A percentile compares a stretch with the other conserved stretches of the same genome.
phyloP scores from a whole-genome alignment of 2,329 filamentous ascomycete species.

The Orbilia javanica region DNA sequence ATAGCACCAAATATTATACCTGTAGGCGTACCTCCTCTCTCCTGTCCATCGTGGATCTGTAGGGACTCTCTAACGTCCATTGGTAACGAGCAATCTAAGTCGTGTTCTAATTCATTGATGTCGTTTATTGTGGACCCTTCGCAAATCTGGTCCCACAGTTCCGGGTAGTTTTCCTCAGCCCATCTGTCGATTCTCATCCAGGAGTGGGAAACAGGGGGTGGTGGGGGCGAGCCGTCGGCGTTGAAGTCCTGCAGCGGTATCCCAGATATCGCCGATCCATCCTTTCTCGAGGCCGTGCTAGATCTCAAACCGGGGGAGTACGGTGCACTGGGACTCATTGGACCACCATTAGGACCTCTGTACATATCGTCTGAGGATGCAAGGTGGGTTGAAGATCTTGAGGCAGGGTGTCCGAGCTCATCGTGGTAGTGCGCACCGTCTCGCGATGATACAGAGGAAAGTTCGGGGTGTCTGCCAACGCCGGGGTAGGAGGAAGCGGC shows the following conservation, averaged over 20 bases:
- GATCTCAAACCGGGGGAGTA: constrained; percentile 93
- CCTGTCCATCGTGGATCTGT: constrained; percentile 93
- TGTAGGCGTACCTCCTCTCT: constrained; percentile 88
- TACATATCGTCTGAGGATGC: constrained; percentile 72
- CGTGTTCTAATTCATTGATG: constrained; percentile 94
- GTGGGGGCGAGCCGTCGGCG: constrained; percentile 83
- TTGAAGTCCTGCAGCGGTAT: constrained; percentile 97
- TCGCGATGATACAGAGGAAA: constrained; percentile 80
- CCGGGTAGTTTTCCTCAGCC: constrained; percentile 94
- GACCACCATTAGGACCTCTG: constrained; percentile 67
- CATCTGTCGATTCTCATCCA: constrained; percentile 95
- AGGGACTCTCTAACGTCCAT: constrained; percentile 93
- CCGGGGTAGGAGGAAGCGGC: constrained; percentile 65
- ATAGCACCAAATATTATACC: constrained; percentile 94
- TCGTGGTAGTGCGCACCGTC: constrained; percentile 84
- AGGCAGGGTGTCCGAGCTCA: constrained; percentile 75
- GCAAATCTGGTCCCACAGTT: constrained; percentile 91
- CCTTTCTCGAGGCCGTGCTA: constrained; percentile 74
- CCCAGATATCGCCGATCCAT: constrained; percentile 73
- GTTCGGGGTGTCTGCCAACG: constrained; percentile 81
- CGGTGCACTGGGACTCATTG: constrained; percentile 72
- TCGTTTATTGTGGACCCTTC: constrained; percentile 94
- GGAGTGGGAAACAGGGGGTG: constrained; percentile 87
- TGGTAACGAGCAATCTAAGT: constrained; percentile 92
- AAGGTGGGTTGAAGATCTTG: constrained; percentile 69